These are phyloP conservation scores for Carex littledalei DNA, from an alignment of 176 grass and related monocot species.

Conservation along the genomic window DNA sequence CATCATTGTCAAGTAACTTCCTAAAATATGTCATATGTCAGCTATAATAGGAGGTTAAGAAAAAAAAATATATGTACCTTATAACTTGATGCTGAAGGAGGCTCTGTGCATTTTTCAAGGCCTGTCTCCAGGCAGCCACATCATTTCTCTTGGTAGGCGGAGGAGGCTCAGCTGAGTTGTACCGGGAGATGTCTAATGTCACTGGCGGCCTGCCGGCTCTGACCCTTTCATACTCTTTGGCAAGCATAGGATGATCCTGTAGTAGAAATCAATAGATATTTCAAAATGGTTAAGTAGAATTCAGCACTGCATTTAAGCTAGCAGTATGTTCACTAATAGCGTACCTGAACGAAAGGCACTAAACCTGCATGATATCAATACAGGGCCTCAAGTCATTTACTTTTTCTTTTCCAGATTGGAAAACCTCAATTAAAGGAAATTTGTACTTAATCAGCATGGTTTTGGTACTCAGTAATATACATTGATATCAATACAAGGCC, in stretches of 20 bases:
- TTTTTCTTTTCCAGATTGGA: neutral
- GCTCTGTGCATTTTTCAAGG: slow-evolving; percentile 75
- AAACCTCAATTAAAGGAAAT: neutral
- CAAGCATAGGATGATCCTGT: slow-evolving; percentile 92
- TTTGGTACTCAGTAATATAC: neutral
- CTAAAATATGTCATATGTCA: neutral
- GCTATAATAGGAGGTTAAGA: neutral
- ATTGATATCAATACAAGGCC: no score
- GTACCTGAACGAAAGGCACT: neutral
- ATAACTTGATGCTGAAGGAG: slow-evolving; percentile 90
- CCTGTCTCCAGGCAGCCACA: slow-evolving; percentile 79
- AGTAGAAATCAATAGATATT: slow-evolving; percentile 12
- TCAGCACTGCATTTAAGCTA: neutral
- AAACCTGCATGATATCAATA: neutral
- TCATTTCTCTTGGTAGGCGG: slow-evolving; percentile 78
- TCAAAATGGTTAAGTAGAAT: neutral
- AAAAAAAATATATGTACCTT: slow-evolving; percentile 38
- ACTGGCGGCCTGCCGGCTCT: slow-evolving; percentile 87
- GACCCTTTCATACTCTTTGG: slow-evolving; percentile 93
- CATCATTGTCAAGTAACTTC: neutral
- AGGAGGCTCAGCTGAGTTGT: slow-evolving; percentile 77
- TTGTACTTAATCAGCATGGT: neutral
- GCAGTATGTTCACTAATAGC: neutral
- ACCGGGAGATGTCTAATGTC: slow-evolving; percentile 90
- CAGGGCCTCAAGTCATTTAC: neutral